These are phyloP conservation scores for Scheffersomyces lignicola DNA, from an alignment of 1,139 yeast species.

Conservation along the genomic window DNA sequence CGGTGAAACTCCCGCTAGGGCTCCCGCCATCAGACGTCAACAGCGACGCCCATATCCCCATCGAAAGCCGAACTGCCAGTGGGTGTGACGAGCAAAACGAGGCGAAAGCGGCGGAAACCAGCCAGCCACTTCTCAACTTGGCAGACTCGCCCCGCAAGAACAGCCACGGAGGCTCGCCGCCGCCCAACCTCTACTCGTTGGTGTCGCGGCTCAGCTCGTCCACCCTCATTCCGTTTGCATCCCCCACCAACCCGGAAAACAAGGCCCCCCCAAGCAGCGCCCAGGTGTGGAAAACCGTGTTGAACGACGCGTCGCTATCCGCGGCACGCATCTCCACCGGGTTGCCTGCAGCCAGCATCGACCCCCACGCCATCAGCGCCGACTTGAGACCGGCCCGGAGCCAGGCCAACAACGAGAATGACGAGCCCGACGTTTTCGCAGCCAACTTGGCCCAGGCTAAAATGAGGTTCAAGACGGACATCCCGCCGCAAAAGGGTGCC, in stretches of 20 bases:
- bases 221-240: neutral
- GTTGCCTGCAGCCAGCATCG: constrained; percentile 15
- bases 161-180: neutral
- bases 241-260: too few relatives aligned
- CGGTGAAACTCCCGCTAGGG: neutral
- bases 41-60: neutral
- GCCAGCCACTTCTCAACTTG: too few relatives aligned
- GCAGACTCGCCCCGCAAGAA: neutral
- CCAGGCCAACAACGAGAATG: constrained; percentile 6
- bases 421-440: constrained; percentile 12
- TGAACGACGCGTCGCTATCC: constrained; percentile 48
- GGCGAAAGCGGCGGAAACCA: too few relatives aligned
- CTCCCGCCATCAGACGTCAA: neutral
- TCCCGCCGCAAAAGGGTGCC: too few relatives aligned
- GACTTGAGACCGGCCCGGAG: constrained; percentile 15
- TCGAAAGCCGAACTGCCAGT: too few relatives aligned
- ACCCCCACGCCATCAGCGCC: constrained; percentile 12
- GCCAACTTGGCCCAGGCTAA: constrained; percentile 12
- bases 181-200: neutral
- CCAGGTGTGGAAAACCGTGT: constrained; percentile 38
- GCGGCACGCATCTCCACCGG: constrained; percentile 57
- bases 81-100: too few relatives aligned
- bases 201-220: neutral
- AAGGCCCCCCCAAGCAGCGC: constrained; percentile 2
- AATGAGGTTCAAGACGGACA: too few relatives aligned